phyloP scores from a whole-genome alignment of 768 basidiomycete species.

The Pleurotus platypus region DNA sequence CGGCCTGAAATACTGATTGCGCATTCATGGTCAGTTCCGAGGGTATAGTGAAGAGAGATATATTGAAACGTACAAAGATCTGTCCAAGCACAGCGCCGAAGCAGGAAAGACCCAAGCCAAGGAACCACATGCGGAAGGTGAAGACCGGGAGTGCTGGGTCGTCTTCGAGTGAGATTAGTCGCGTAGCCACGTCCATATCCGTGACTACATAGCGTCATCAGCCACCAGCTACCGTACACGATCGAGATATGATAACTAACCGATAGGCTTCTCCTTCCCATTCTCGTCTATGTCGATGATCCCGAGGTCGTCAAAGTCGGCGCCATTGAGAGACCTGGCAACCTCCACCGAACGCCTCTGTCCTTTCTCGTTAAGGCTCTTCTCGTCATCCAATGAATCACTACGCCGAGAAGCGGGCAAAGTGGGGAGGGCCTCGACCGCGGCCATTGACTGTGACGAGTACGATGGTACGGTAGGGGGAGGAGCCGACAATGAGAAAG shows the following conservation, averaged over 20 bases:
- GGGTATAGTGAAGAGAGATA: no score
- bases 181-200: constrained; percentile 41
- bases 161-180: constrained; percentile 50
- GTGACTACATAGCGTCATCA: constrained; percentile 26
- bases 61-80: constrained; percentile 35
- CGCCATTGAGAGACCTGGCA: constrained; percentile 17
- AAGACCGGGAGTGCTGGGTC: constrained; percentile 45
- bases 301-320: constrained; percentile 27
- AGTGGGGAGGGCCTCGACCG: constrained; percentile 9
- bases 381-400: constrained; percentile 21
- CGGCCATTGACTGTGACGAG: constrained; percentile 8
- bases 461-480: no score
- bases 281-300: constrained; percentile 40
- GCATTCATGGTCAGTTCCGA: no score
- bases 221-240: background rate
- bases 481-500: no score
- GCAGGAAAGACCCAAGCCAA: constrained; percentile 50
- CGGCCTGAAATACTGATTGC: constrained; percentile 47
- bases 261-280: constrained; percentile 49
- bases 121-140: constrained; percentile 56
- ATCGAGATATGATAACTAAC: constrained; percentile 19
- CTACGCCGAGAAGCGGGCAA: constrained; percentile 8
- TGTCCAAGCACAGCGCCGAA: constrained; percentile 52
- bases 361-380: constrained; percentile 17
- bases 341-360: constrained; percentile 10